Conservation (phyloP, 805 yeast species). For the Brettanomyces sp. region DNA sequence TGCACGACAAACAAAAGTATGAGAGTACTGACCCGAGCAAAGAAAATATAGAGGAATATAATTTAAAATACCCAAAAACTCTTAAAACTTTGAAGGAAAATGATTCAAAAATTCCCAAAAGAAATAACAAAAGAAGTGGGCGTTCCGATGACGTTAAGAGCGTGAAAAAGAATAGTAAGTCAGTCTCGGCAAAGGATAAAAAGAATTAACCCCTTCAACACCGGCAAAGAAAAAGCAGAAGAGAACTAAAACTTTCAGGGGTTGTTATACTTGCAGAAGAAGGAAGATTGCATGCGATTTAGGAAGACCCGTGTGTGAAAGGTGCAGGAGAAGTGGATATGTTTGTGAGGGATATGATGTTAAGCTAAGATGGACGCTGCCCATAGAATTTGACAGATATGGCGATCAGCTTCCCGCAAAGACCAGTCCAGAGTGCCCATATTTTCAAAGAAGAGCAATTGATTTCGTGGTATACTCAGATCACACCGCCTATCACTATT, state of each 20-base stretch:
- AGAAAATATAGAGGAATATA: too few relatives aligned
- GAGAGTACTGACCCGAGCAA: too few relatives aligned
- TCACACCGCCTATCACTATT: constrained; percentile 49
- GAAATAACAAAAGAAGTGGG: background rate
- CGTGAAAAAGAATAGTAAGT: background rate
- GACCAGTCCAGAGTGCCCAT: constrained; percentile 32
- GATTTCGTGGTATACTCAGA: constrained; percentile 68
- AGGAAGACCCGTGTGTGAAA: constrained; percentile 56
- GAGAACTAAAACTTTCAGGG: constrained; percentile 68
- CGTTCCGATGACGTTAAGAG: background rate
- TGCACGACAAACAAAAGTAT: too few relatives aligned
- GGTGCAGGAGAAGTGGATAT: constrained; percentile 59
- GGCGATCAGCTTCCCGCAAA: constrained; percentile 31
- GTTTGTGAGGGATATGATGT: constrained; percentile 79
- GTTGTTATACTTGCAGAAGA: constrained; percentile 81
- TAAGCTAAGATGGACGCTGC: constrained; percentile 69
- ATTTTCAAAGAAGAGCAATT: constrained; percentile 60
- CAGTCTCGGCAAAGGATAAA: constrained; percentile 1
- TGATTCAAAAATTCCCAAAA: too few relatives aligned
- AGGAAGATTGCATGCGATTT: constrained; percentile 78
- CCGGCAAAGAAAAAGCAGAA: constrained; percentile 19
- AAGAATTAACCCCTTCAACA: constrained; percentile 26
- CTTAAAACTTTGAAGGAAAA: too few relatives aligned
- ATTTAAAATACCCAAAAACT: too few relatives aligned
- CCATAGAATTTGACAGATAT: constrained; percentile 39